phyloP scores from a whole-genome alignment of 257 asterid species.

The Catharanthus roseus region DNA sequence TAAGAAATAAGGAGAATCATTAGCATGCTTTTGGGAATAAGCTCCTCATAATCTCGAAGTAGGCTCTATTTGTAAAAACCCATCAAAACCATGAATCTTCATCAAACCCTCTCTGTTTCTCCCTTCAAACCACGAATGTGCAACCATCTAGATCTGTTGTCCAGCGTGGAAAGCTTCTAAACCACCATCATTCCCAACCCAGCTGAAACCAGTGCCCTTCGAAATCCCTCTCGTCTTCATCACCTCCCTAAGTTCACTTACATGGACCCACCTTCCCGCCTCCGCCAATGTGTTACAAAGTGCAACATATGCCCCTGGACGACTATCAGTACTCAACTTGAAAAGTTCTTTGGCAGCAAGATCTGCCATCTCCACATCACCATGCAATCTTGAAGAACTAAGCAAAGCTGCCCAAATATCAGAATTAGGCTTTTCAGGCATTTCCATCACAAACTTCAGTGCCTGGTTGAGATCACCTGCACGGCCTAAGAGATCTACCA shows the following conservation, averaged over 20 bases:
- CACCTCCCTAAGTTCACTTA: slow-evolving; percentile 68
- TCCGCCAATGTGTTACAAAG: slow-evolving; percentile 78
- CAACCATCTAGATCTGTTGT: slow-evolving; percentile 16
- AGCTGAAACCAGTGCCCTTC: slow-evolving; percentile 85
- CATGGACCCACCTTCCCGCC: slow-evolving; percentile 84
- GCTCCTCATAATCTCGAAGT: background rate
- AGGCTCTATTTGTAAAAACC: background rate
- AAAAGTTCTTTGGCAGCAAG: slow-evolving; percentile 79
- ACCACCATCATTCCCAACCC: slow-evolving; percentile 65
- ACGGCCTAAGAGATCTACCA: slow-evolving; percentile 88
- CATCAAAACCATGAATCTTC: background rate
- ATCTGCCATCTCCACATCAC: slow-evolving; percentile 77
- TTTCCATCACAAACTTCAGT: slow-evolving; percentile 48
- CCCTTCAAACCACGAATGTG: background rate
- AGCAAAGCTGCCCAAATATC: slow-evolving; percentile 92
- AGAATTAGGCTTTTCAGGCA: slow-evolving; percentile 65
- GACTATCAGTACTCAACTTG: slow-evolving; percentile 30
- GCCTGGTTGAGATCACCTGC: slow-evolving; percentile 65
- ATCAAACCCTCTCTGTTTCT: background rate
- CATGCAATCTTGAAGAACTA: slow-evolving; percentile 70
- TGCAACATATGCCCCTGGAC: slow-evolving; percentile 83
- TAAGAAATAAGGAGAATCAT: background rate
- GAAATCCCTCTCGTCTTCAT: slow-evolving; percentile 76
- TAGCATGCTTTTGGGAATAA: background rate
- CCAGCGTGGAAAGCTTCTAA: slow-evolving; percentile 71